phyloP scores from a whole-genome alignment of 805 yeast species.

The Jamesozyma gamospora region DNA sequence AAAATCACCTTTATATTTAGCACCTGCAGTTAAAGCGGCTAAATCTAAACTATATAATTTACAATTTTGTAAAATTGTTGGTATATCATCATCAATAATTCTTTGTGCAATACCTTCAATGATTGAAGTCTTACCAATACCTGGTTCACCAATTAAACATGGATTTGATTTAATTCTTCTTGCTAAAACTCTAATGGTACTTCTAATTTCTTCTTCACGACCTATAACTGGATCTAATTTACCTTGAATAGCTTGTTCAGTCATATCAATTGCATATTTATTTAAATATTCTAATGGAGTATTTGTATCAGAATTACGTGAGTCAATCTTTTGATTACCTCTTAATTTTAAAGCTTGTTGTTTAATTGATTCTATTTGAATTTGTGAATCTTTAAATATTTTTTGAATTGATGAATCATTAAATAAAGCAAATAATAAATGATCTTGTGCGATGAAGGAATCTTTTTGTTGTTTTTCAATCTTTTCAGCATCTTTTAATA shows the following conservation, averaged over 20 bases:
- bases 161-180: conserved; percentile 94
- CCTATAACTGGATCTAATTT: conserved; percentile 96
- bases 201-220: conserved; percentile 85
- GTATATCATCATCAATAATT: conserved; percentile 84
- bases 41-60: conserved; percentile 75
- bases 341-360: conserved; percentile 72
- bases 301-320: conserved; percentile 88
- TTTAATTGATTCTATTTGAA: conserved; percentile 63
- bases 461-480: conserved; percentile 85
- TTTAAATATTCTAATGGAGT: conserved; percentile 72
- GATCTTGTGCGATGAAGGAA: conserved; percentile 88
- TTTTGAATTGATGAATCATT: conserved; percentile 66
- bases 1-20: conserved; percentile 92
- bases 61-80: conserved; percentile 85
- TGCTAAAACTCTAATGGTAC: conserved; percentile 87
- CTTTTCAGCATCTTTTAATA: conserved; percentile 64
- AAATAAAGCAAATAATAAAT: conserved; percentile 70
- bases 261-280: conserved; percentile 75
- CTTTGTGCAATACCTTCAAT: conserved; percentile 96
- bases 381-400: conserved; percentile 59
- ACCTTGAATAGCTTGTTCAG: conserved; percentile 79
- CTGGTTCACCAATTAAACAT: conserved; percentile 89
- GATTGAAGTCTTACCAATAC: conserved; percentile 95
- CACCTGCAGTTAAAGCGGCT: conserved; percentile 86
- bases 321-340: conserved; percentile 86